Evolutionary conservation across 805 yeast species (phyloP).

Genomic region (Kazachstania africana): DNA sequence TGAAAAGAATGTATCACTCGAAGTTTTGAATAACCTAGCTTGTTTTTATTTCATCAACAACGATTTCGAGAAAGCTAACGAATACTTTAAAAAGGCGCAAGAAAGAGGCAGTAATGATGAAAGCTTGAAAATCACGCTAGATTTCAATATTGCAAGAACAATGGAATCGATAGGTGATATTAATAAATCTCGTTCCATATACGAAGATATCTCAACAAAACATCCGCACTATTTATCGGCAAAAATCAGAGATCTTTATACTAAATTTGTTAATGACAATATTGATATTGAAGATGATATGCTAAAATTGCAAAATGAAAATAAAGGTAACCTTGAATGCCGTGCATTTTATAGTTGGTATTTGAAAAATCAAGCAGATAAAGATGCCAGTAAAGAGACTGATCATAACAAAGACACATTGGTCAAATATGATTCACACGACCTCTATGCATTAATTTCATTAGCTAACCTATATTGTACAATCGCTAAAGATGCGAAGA

Average conservation of each 20-base stretch:
- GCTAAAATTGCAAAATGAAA: conserved; percentile 38
- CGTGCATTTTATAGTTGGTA: conserved; percentile 93
- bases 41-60: conserved; percentile 64
- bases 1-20: conserved; percentile 34
- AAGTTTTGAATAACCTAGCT: conserved; percentile 72
- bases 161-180: conserved; percentile 32
- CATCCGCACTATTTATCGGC: conserved; percentile 71
- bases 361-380: conserved; percentile 37
- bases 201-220: conserved; percentile 42
- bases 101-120: conserved; percentile 20
- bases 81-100: conserved; percentile 40
- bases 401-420: conserved; percentile 77
- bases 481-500: conserved; percentile 67
- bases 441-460: conserved; percentile 77
- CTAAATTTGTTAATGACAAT: conserved; percentile 42
- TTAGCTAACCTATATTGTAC: conserved; percentile 78
- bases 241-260: conserved; percentile 54
- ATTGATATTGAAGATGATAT: conserved; percentile 19
- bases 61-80: conserved; percentile 44
- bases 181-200: conserved; percentile 25
- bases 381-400: conserved; percentile 47
- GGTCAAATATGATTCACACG: conserved; percentile 74
- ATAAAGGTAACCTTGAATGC: conserved; percentile 60
- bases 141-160: conserved; percentile 70
- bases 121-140: conserved; percentile 33